Evolutionary conservation across 306 rosid species (phyloP), one percentile per base, ranked within the genome.

Genomic region (Lotus japonicus): DNA sequence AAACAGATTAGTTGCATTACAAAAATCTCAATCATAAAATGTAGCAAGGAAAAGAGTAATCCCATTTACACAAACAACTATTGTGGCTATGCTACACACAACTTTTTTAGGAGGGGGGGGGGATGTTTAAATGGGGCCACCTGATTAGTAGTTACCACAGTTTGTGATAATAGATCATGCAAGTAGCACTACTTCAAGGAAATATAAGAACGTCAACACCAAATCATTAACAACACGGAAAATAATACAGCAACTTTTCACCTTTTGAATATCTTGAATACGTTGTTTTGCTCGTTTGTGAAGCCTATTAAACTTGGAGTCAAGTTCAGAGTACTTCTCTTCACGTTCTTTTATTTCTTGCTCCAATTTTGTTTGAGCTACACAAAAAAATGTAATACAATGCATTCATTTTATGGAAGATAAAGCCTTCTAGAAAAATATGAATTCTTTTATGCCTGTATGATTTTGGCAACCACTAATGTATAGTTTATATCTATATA

Each of bases 221-320:
- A 44, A 38, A 14, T 21, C 14, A 44, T 78, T 58, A 50, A 65
- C 28, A 31, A 56, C 31, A 50, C 54, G 58, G 63, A 43, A 74
- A 69, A 60, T 36, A 74, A 58, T 10, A 26, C 26, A 66, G 69
- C 61, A 58, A 55, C 2, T 41, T 59, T 42, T 57, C 78, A 90
- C 97, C 97, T 88, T 90, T 73, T 95, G 99, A 77, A 95, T 58
- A 59, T 95, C 99, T 80, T 95, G 99, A 82, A 95, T 95, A 9
- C 99, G 96, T 64, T 95, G 99, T 76, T 95, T 95, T 52, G 99
- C 99, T 73, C 99, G 84, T 80, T 95, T 95, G 74, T 90, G 99
- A 80, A 95, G 97, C 85, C 97, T 81, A 71, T 77, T 85, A 67
- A 95, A 87, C 79, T 95, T 95, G 26, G 84, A 78, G 68, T 95